Evolutionary conservation across 345 rosid species (phyloP).

Genomic region (Euphorbia pulcherrima): DNA sequence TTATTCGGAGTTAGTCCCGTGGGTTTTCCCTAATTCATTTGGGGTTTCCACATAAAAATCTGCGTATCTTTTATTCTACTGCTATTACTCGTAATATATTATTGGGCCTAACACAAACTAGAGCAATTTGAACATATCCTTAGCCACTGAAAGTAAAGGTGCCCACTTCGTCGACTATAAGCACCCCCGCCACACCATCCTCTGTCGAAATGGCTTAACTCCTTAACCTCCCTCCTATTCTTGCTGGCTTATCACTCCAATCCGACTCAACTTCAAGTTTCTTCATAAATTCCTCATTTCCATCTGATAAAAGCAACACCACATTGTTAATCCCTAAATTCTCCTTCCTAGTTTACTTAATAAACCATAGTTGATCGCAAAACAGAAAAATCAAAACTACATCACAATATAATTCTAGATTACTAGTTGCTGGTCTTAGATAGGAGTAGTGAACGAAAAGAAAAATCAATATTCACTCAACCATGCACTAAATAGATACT

Average conservation of each 20-base stretch:
- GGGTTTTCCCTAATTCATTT: no score
- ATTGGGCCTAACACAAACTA: slow-evolving; percentile 29
- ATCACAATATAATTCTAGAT: no score
- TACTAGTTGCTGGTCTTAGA: no score
- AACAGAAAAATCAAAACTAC: no score
- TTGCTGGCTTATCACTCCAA: slow-evolving; percentile 74
- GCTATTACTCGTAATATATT: no score
- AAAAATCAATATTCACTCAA: no score
- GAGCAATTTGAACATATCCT: slow-evolving; percentile 72
- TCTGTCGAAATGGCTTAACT: slow-evolving; percentile 78
- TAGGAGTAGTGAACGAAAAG: slow-evolving; percentile 91
- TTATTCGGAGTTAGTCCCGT: no score
- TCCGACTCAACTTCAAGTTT: slow-evolving; percentile 76
- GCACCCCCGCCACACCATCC: slow-evolving; percentile 75
- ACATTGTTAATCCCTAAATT: slow-evolving; percentile 60
- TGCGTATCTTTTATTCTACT: no score
- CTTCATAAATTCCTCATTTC: slow-evolving; percentile 71
- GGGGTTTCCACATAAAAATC: no score
- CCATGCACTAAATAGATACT: no score
- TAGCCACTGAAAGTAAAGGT: slow-evolving; percentile 80
- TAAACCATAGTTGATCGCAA: slow-evolving; percentile 84
- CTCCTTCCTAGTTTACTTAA: slow-evolving; percentile 83
- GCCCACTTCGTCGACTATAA: slow-evolving; percentile 86
- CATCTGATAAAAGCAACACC: slow-evolving; percentile 66
- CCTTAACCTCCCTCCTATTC: slow-evolving; percentile 75